Conservation (phyloP, 2,329 filamentous ascomycete genomes). For the Clonostachys byssicola region DNA sequence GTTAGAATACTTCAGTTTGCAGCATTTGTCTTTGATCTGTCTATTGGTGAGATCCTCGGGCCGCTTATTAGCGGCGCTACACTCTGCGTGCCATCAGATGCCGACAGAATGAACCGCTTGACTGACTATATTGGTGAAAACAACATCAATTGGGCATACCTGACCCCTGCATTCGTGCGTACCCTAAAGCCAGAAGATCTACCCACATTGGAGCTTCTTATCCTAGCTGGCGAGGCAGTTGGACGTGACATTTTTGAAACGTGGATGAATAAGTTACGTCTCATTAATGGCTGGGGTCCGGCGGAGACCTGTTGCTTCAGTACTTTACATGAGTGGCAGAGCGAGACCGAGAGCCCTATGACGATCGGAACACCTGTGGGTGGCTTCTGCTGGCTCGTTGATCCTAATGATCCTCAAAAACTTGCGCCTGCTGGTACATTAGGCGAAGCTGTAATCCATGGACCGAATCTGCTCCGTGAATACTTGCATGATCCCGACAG, state of each 20-base stretch:
- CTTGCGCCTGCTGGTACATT: conserved; percentile 14
- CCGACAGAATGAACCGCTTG: conserved; percentile 29
- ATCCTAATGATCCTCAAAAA: conserved; percentile 1
- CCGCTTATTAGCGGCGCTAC: conserved; percentile 16
- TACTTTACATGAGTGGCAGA: background rate
- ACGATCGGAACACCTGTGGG: conserved; percentile 2
- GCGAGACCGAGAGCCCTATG: conserved; percentile 3
- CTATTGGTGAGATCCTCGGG: conserved; percentile 12
- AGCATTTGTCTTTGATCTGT: conserved; percentile 1
- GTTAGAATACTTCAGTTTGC: conserved; percentile 3
- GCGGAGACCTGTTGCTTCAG: conserved; percentile 6
- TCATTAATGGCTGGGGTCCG: conserved; percentile 11
- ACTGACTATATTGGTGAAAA: conserved; percentile 8
- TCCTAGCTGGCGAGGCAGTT: conserved; percentile 7
- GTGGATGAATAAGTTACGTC: conserved; percentile 5
- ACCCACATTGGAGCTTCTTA: background rate
- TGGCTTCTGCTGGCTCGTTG: conserved; percentile 6
- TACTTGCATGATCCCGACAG: conserved; percentile 48
- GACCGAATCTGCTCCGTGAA: conserved; percentile 47
- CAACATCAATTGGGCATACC: conserved; percentile 9
- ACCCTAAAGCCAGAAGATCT: background rate
- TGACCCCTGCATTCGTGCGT: conserved; percentile 5
- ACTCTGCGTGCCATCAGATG: conserved; percentile 28
- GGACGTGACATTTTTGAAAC: conserved; percentile 5
- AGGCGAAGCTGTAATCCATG: conserved; percentile 39